Evolutionary conservation across 768 basidiomycete genomes (phyloP).

Genomic region (Rossbeevera mucosa): DNA sequence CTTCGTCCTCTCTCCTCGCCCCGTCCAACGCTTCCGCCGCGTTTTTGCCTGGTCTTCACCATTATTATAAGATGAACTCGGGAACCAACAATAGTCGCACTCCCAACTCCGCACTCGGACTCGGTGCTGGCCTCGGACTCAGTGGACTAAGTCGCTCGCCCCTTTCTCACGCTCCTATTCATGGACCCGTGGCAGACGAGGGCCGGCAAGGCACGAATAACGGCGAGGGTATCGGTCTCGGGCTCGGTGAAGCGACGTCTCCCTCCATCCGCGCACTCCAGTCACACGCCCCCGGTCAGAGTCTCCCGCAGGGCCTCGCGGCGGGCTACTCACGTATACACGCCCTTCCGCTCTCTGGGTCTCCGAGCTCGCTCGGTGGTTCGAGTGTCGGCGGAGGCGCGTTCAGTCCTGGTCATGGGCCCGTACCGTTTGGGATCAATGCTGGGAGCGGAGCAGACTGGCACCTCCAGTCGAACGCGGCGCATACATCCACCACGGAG

Average conservation of each 20-base stretch:
- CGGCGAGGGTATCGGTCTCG: constrained; percentile 15
- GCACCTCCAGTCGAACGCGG: constrained; percentile 26
- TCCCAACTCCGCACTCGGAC: constrained; percentile 17
- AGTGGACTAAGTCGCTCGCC: constrained; percentile 30
- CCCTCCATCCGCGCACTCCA: constrained; percentile 78
- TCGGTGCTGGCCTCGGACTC: constrained; percentile 20
- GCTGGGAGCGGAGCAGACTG: constrained; percentile 25
- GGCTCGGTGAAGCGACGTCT: constrained; percentile 40
- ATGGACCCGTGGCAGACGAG: constrained; percentile 26
- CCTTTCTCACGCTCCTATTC: constrained; percentile 25
- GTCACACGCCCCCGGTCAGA: constrained; percentile 85
- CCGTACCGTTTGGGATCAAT: constrained; percentile 29
- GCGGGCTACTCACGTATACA: constrained; percentile 90
- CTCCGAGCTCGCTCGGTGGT: constrained; percentile 31
- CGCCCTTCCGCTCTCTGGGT: constrained; percentile 47
- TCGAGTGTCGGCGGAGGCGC: constrained; percentile 26
- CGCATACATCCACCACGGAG: constrained; percentile 6
- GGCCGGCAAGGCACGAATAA: constrained; percentile 15
- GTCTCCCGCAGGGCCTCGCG: constrained; percentile 86
- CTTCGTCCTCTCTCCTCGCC: constrained; percentile 37
- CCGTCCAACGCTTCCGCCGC: constrained; percentile 81
- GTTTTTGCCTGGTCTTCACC: constrained; percentile 70
- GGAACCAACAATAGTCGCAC: constrained; percentile 26
- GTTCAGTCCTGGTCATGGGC: constrained; percentile 30
- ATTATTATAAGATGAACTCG: constrained; percentile 54